Percentiles rank a stretch among this genome's conserved stretches.
Conservation (phyloP, 352 stramenopile species). For the Pythium insidiosum region DNA sequence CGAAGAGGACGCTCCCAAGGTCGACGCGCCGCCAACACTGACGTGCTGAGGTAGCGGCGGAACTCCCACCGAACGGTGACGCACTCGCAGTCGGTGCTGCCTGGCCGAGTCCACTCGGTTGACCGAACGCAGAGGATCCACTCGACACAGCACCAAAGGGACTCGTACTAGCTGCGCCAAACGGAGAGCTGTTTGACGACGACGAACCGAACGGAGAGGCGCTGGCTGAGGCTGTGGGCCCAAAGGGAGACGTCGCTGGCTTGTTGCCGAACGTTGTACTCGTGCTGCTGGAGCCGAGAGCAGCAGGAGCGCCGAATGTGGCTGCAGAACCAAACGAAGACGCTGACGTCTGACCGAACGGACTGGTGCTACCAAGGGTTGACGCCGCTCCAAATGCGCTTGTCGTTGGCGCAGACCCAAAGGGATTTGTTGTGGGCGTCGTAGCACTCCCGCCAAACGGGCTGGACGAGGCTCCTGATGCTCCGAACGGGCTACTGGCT, state of each 20-base stretch:
- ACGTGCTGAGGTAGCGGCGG: not conserved
- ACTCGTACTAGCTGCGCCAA: not conserved
- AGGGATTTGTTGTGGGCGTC: slow-evolving; percentile 2
- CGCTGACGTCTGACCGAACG: too few relatives aligned
- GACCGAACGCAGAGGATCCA: slow-evolving; percentile 7
- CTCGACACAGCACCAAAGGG: not conserved
- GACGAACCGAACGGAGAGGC: slow-evolving; percentile 2
- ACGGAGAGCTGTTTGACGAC: not conserved
- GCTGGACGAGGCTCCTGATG: not conserved
- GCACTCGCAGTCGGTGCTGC: slow-evolving; percentile 1
- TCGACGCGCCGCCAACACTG: not conserved
- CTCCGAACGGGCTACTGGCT: slow-evolving; percentile 3
- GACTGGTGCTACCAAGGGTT: not conserved
- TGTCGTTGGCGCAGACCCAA: not conserved
- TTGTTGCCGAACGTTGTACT: not conserved
- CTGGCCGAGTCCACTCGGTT: slow-evolving; percentile 4
- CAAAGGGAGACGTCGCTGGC: slow-evolving; percentile 1
- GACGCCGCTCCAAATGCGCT: not conserved
- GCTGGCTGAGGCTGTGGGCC: not conserved
- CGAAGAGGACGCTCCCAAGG: not conserved
- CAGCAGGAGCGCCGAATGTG: not conserved
- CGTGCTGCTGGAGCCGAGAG: not conserved
- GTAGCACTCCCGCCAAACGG: slow-evolving; percentile 4
- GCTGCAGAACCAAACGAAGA: too few relatives aligned
- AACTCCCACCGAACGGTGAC: slow-evolving; percentile 4